Conservation (phyloP, 768 basidiomycete species). For the Phlegmacium glaucopus region DNA sequence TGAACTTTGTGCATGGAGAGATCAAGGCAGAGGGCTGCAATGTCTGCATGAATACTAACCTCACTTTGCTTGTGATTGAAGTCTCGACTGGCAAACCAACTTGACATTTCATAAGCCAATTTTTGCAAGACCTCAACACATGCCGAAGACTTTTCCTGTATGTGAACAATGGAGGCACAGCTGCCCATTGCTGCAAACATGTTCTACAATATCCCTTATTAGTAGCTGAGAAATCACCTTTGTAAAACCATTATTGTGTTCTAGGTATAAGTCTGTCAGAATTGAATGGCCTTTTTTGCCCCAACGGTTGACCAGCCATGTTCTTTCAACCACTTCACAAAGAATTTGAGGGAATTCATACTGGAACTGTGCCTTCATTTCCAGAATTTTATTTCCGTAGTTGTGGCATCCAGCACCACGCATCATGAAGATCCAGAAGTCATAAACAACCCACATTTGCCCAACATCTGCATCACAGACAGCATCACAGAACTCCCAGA, state of each 20-base stretch:
- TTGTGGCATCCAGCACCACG: conserved; percentile 12
- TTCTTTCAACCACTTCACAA: conserved; percentile 5
- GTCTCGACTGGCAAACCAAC: neutral
- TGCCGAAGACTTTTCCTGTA: conserved; percentile 11
- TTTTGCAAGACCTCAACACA: conserved; percentile 8
- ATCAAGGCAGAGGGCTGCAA: conserved; percentile 5
- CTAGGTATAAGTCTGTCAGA: conserved; percentile 9
- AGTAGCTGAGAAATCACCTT: conserved; percentile 1
- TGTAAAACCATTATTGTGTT: conserved; percentile 14
- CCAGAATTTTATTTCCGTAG: conserved; percentile 11
- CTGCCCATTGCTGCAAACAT: conserved; percentile 13
- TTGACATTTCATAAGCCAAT: conserved; percentile 1
- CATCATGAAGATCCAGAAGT: conserved; percentile 14
- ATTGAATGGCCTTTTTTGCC: conserved; percentile 8
- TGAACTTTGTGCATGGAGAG: conserved; percentile 2
- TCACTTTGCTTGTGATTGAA: neutral
- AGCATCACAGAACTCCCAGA: conserved; percentile 15
- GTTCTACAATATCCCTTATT: conserved; percentile 5
- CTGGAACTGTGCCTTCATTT: conserved; percentile 13
- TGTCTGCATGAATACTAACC: conserved; percentile 5
- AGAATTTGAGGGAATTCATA: conserved; percentile 6
- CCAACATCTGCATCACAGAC: conserved; percentile 14
- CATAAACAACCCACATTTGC: conserved; percentile 10
- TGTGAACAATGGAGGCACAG: conserved; percentile 11
- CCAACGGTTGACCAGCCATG: conserved; percentile 12